Conservation (phyloP, 331 rosid species). For the Dryas integrifolia region DNA sequence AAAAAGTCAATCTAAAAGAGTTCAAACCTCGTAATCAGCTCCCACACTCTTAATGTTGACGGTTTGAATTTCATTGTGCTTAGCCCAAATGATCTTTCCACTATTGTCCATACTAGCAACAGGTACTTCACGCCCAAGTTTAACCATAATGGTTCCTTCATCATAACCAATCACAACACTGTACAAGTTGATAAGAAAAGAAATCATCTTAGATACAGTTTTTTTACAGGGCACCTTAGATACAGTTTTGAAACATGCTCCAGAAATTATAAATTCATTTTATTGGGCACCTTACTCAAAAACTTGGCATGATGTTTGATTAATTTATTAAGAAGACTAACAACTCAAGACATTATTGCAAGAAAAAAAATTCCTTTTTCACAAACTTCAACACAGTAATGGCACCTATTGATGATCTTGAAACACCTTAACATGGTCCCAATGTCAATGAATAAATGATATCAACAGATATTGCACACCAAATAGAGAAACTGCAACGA, state of each 20-base stretch:
- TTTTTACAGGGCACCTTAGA: background rate
- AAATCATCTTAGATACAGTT: background rate
- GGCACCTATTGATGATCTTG: background rate
- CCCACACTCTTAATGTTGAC: constrained; percentile 94
- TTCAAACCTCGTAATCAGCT: constrained; percentile 83
- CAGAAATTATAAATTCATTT: background rate
- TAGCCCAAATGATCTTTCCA: constrained; percentile 96
- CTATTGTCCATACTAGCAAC: constrained; percentile 98
- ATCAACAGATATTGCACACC: constrained; percentile 10
- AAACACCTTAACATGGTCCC: constrained; percentile 15
- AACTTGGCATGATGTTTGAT: background rate
- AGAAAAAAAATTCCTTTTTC: background rate
- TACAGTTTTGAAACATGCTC: background rate
- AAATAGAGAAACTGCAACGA: background rate
- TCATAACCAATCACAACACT: constrained; percentile 98
- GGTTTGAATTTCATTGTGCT: constrained; percentile 97
- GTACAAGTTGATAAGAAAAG: constrained; percentile 12
- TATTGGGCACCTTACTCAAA: background rate
- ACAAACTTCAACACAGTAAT: background rate
- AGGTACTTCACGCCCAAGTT: constrained; percentile 98
- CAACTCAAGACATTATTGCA: constrained; percentile 3
- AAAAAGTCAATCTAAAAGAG: constrained; percentile 8
- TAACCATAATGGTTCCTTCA: constrained; percentile 99
- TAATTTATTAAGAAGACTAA: background rate
- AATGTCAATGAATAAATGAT: constrained; percentile 1